phyloP scores from a whole-genome alignment of 1,284 basidiomycete genomes.

The Cryptococcus hybrid region DNA sequence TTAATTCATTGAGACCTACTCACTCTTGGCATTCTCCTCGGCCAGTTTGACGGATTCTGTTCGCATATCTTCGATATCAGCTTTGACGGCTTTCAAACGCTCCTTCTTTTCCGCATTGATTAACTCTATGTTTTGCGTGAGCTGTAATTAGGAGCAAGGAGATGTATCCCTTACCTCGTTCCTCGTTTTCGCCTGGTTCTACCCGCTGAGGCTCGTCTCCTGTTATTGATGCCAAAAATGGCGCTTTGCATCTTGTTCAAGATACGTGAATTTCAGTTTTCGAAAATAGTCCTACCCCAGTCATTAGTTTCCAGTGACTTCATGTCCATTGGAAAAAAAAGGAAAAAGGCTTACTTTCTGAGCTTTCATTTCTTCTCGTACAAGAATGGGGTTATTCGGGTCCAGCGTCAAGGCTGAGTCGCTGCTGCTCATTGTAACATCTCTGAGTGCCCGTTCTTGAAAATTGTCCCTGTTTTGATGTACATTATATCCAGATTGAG shows the following conservation, averaged over 20 bases:
- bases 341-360: constrained; percentile 33
- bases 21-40: constrained; percentile 33
- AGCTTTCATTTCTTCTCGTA: constrained; percentile 38
- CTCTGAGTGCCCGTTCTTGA: constrained; percentile 29
- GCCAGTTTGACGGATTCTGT: constrained; percentile 56
- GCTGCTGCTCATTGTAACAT: constrained; percentile 27
- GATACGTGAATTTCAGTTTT: constrained; percentile 79
- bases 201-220: constrained; percentile 72
- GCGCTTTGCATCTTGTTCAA: constrained; percentile 83
- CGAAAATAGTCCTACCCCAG: constrained; percentile 64
- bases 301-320: background rate
- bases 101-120: constrained; percentile 69
- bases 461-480: constrained; percentile 30
- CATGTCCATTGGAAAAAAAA: background rate
- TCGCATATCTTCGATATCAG: constrained; percentile 60
- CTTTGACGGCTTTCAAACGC: constrained; percentile 63
- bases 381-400: constrained; percentile 39
- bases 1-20: background rate
- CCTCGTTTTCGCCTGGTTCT: constrained; percentile 69
- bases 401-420: constrained; percentile 30
- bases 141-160: background rate
- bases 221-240: constrained; percentile 79
- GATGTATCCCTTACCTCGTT: constrained; percentile 42
- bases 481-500: constrained; percentile 22
- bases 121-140: constrained; percentile 34